phyloP scores from a whole-genome alignment of 1,284 basidiomycete species.

The Meira miltonrushii region DNA sequence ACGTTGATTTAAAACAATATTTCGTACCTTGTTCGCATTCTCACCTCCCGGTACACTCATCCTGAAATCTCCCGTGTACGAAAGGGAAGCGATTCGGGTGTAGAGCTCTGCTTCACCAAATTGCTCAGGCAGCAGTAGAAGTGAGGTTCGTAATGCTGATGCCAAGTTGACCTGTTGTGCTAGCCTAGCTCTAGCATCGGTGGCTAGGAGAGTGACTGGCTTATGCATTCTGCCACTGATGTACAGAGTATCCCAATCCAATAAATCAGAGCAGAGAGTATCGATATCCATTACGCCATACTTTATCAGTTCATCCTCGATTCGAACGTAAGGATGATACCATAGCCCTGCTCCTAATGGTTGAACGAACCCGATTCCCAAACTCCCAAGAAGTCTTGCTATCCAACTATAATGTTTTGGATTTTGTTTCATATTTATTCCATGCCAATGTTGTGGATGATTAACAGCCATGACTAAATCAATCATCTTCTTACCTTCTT shows the following conservation, averaged over 20 bases:
- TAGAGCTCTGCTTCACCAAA: slow-evolving; percentile 79
- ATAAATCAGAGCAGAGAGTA: slow-evolving; percentile 77
- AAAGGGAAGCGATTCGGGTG: slow-evolving; percentile 76
- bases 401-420: slow-evolving; percentile 84
- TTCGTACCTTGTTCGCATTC: slow-evolving; percentile 70
- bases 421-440: slow-evolving; percentile 83
- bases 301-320: slow-evolving; percentile 62
- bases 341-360: slow-evolving; percentile 80
- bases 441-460: slow-evolving; percentile 85
- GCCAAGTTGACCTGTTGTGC: slow-evolving; percentile 89
- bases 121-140: slow-evolving; percentile 60
- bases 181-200: slow-evolving; percentile 79
- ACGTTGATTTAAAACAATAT: slow-evolving; percentile 73
- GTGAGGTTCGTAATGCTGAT: slow-evolving; percentile 77
- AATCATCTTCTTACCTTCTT: slow-evolving; percentile 61
- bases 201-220: slow-evolving; percentile 56
- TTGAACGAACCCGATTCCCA: slow-evolving; percentile 71
- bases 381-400: slow-evolving; percentile 71
- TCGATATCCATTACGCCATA: slow-evolving; percentile 95
- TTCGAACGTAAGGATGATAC: slow-evolving; percentile 55
- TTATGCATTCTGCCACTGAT: slow-evolving; percentile 96
- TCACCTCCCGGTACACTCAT: slow-evolving; percentile 86
- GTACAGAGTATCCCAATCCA: slow-evolving; percentile 90
- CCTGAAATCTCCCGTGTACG: slow-evolving; percentile 77
- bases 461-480: slow-evolving; percentile 94